phyloP scores from a whole-genome alignment of 306 rosid genomes.

The Morella rubra region DNA sequence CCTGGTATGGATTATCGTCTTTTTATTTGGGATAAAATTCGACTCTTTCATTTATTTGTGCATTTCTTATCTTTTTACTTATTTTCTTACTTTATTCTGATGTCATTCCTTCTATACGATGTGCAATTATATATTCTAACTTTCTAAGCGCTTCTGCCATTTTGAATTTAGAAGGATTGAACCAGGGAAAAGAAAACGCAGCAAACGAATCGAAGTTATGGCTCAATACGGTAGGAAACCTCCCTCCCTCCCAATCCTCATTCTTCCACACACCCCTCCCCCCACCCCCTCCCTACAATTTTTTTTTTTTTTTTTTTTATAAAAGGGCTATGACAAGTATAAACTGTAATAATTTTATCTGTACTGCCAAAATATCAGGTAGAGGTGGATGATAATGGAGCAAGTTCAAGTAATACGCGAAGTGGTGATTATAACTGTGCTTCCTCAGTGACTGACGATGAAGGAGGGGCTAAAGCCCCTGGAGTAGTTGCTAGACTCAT shows the following conservation, averaged over 20 bases:
- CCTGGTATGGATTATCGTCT: conserved; percentile 38
- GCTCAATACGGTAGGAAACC: conserved; percentile 49
- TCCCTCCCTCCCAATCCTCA: conserved; percentile 7
- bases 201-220: conserved; percentile 45
- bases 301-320: too few relatives aligned
- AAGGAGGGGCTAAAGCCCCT: conserved; percentile 67
- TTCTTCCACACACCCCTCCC: neutral
- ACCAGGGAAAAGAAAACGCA: conserved; percentile 60
- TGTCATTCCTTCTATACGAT: conserved; percentile 2
- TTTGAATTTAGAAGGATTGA: conserved; percentile 45
- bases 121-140: conserved; percentile 11
- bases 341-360: conserved; percentile 1
- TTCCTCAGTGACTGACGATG: conserved; percentile 59
- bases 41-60: neutral
- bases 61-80: conserved; percentile 19
- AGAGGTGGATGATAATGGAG: conserved; percentile 54
- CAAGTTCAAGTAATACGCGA: conserved; percentile 52
- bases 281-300: too few relatives aligned
- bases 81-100: conserved; percentile 9
- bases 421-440: conserved; percentile 50
- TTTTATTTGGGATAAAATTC: neutral
- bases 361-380: conserved; percentile 43
- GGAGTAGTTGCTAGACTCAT: conserved; percentile 87
- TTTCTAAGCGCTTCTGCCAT: conserved; percentile 22
- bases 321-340: neutral